Evolutionary conservation across 2,329 filamentous ascomycete species (phyloP).

Genomic region (Xylaria sp.): DNA sequence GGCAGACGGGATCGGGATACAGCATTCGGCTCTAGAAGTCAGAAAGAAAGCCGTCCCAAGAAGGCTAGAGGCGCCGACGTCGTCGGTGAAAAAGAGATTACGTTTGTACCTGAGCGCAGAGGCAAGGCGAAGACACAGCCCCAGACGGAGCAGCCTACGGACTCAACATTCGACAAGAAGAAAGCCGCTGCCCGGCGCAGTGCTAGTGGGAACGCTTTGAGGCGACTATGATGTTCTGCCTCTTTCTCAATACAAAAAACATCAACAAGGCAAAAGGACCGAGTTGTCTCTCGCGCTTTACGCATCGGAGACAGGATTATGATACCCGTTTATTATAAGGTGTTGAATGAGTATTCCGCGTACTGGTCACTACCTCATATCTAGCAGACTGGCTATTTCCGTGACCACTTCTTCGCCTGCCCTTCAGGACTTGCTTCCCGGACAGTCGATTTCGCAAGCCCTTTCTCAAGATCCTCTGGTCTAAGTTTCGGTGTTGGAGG

Average conservation of each 20-base stretch:
- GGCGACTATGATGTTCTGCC: slow-evolving; percentile 49
- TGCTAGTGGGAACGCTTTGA: slow-evolving; percentile 71
- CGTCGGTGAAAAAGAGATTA: slow-evolving; percentile 61
- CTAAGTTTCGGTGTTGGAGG: slow-evolving; percentile 53
- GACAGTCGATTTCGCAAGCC: slow-evolving; percentile 34
- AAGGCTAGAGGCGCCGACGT: slow-evolving; percentile 45
- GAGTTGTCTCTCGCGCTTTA: slow-evolving; percentile 6
- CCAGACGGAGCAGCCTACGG: slow-evolving; percentile 18
- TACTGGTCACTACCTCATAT: neutral
- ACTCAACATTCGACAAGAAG: slow-evolving; percentile 22
- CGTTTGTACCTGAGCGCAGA: slow-evolving; percentile 62
- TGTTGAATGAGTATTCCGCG: neutral
- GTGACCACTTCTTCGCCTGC: slow-evolving; percentile 28
- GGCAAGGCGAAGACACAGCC: slow-evolving; percentile 35
- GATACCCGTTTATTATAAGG: slow-evolving; percentile 1
- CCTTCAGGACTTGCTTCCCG: slow-evolving; percentile 25
- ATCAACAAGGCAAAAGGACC: slow-evolving; percentile 6
- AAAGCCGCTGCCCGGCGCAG: slow-evolving; percentile 52
- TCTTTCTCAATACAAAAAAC: slow-evolving; percentile 21
- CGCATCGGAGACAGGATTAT: slow-evolving; percentile 4
- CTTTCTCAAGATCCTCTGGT: slow-evolving; percentile 57
- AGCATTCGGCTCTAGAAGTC: slow-evolving; percentile 51
- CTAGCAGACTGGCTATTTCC: slow-evolving; percentile 20
- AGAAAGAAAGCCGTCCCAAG: slow-evolving; percentile 43
- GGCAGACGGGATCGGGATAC: slow-evolving; percentile 51